Evolutionary conservation across 768 basidiomycete genomes (phyloP), one percentile per base, ranked within the genome.

Genomic region (Lactifluus pinguis): DNA sequence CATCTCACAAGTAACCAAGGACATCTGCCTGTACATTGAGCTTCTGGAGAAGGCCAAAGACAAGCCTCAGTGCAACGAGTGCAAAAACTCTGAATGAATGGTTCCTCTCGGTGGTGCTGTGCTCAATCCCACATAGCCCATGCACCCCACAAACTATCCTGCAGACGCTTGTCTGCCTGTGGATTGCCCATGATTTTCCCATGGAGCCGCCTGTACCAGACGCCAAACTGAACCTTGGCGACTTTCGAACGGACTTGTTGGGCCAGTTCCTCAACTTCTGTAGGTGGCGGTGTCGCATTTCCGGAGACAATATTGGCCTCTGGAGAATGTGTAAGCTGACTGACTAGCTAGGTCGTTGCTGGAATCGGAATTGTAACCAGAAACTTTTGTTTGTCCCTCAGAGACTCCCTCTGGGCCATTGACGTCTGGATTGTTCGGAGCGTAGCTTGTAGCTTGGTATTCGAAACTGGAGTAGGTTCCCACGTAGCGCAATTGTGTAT

Each of bases 71-170:
- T 5, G 42, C n/a, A 17, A 54, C n/a, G 9, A 45, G 6, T 17
- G 53, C 30, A n/a, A 19, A 32, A 54, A 6, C 29, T 54, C 39
- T 53, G 15, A 30, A 53, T 53, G 30, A 54, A 54, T 30, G 42
- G 30, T 45, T 54, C 6, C 53, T 54, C 42, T 34, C n/a, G 42
- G 13, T 44, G 42, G 17, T 45, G 42, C 42, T 54, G 42, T 1
- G 81, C 80, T 61, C 77, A 79, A 34, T 74, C 71, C 86, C 86
- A 91, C 9, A 82, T 83, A 13, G 70, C 72, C 88, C 86, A 91
- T 1, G 81, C 83, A 53, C 75, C 71, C 55, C 74, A 70, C 38
- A 90, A 73, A 2, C 73, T 74, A 14, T 67, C 70, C 51, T 72
- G 64, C 39, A 79, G 62, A 15, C 14, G 34, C 21, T 49, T 45